Evolutionary conservation across 1,139 yeast species (phyloP).

Genomic region (Pichia cactophila): DNA sequence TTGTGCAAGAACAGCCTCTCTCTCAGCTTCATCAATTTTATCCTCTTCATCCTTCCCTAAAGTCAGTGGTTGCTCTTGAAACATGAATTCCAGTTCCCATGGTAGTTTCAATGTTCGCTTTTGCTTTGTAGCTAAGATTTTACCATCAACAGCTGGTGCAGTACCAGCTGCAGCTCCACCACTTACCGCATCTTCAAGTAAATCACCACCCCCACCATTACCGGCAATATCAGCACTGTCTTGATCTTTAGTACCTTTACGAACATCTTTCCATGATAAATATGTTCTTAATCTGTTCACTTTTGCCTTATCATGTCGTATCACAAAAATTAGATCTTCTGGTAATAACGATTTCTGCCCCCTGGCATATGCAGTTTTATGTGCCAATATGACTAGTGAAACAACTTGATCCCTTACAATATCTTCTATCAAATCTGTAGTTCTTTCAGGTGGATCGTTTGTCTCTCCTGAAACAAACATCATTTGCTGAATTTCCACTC

Average conservation of each 20-base stretch:
- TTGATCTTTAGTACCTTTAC: conserved; percentile 95
- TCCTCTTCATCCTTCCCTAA: conserved; percentile 46
- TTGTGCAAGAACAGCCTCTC: conserved; percentile 85
- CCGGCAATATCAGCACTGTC: conserved; percentile 63
- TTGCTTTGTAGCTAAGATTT: conserved; percentile 57
- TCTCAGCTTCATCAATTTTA: conserved; percentile 73
- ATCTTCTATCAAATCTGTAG: conserved; percentile 87
- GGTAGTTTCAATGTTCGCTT: conserved; percentile 82
- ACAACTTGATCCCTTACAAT: conserved; percentile 93
- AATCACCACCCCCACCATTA: conserved; percentile 36
- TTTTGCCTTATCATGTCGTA: conserved; percentile 90
- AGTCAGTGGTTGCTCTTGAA: conserved; percentile 78
- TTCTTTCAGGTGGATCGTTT: conserved; percentile 87
- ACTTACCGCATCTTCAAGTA: conserved; percentile 42
- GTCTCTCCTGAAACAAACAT: conserved; percentile 98
- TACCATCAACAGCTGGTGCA: conserved; percentile 40
- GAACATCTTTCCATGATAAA: conserved; percentile 93
- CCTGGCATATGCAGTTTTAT: conserved; percentile 67
- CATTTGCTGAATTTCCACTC: conserved; percentile 92
- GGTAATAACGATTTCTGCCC: conserved; percentile 84
- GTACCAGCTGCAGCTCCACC: conserved; percentile 37
- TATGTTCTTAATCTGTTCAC: conserved; percentile 87
- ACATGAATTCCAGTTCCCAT: conserved; percentile 95
- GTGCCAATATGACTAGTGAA: conserved; percentile 71
- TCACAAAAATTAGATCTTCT: conserved; percentile 87